A percentile compares a stretch with the other conserved stretches of the same genome.
Conservation (phyloP, 768 basidiomycete genomes). For the Grammothele lineata region DNA sequence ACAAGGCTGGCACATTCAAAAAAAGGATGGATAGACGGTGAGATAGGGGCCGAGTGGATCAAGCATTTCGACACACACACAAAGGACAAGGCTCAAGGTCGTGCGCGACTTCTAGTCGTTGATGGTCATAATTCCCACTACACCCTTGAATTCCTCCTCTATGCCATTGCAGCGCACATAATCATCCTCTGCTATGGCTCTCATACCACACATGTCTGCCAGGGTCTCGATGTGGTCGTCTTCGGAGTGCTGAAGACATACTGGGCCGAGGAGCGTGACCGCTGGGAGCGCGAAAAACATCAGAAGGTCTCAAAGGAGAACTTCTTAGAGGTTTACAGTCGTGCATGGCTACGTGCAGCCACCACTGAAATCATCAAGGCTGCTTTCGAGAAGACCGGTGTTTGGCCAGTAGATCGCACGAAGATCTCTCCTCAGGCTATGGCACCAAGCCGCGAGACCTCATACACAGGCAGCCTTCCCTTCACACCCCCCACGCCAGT, state of each 20-base stretch:
- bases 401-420: constrained; percentile 32
- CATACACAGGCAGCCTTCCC: not conserved
- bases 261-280: not conserved
- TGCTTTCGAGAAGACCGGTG: constrained; percentile 37
- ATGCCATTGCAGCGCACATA: constrained; percentile 33
- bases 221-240: not conserved
- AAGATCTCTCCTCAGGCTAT: constrained; percentile 31
- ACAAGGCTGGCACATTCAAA: constrained; percentile 16
- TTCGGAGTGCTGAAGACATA: not conserved
- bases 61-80: constrained; percentile 39
- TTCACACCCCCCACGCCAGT: not conserved
- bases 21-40: constrained; percentile 34
- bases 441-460: constrained; percentile 31
- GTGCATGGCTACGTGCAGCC: constrained; percentile 27
- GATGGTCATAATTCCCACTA: constrained; percentile 33
- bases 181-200: constrained; percentile 41
- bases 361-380: constrained; percentile 29
- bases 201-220: constrained; percentile 39
- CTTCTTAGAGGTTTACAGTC: constrained; percentile 32
- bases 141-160: constrained; percentile 34
- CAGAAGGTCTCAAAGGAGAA: constrained; percentile 30
- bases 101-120: not conserved
- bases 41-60: constrained; percentile 34
- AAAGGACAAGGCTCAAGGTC: constrained; percentile 28
- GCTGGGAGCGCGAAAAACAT: not conserved